These are phyloP conservation scores for Crithidia mellificae DNA, from an alignment of 208 protist genomes.

Conservation along the genomic window DNA sequence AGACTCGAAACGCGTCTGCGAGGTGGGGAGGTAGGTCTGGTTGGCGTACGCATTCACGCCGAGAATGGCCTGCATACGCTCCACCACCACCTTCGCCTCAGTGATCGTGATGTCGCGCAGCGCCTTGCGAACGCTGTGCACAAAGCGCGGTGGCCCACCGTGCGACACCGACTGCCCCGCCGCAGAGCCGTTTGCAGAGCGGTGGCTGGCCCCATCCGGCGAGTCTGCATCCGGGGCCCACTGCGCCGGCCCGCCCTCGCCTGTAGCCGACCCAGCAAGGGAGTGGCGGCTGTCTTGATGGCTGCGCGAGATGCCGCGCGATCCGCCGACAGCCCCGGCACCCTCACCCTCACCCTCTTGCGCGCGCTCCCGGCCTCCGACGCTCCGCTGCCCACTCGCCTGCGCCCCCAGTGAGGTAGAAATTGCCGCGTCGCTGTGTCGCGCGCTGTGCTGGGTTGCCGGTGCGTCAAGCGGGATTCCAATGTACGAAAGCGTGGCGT, in stretches of 20 bases:
- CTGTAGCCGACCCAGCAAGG: neutral
- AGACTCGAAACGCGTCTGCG: constrained; percentile 53
- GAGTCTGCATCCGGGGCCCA: neutral
- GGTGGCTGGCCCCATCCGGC: constrained; percentile 12
- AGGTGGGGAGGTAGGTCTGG: constrained; percentile 74
- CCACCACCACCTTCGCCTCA: constrained; percentile 65
- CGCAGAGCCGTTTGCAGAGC: neutral
- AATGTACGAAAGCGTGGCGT: constrained; percentile 60
- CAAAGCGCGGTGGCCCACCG: constrained; percentile 30
- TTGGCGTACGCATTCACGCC: constrained; percentile 60
- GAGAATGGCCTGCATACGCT: constrained; percentile 51
- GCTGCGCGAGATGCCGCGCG: neutral
- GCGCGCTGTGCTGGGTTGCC: neutral
- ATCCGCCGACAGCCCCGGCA: neutral
- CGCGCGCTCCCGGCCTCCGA: neutral
- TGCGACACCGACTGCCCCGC: constrained; percentile 4
- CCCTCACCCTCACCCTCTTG: neutral
- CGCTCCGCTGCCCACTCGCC: neutral
- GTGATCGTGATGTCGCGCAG: constrained; percentile 67
- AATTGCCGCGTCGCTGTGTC: neutral
- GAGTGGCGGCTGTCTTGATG: constrained; percentile 3
- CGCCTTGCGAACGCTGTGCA: constrained; percentile 70
- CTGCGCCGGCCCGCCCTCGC: neutral
- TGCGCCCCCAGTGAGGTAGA: neutral
- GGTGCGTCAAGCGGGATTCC: constrained; percentile 30